These are phyloP conservation scores for Epichloe aotearoae DNA, from an alignment of 2,329 filamentous ascomycete genomes.

Conservation along the genomic window DNA sequence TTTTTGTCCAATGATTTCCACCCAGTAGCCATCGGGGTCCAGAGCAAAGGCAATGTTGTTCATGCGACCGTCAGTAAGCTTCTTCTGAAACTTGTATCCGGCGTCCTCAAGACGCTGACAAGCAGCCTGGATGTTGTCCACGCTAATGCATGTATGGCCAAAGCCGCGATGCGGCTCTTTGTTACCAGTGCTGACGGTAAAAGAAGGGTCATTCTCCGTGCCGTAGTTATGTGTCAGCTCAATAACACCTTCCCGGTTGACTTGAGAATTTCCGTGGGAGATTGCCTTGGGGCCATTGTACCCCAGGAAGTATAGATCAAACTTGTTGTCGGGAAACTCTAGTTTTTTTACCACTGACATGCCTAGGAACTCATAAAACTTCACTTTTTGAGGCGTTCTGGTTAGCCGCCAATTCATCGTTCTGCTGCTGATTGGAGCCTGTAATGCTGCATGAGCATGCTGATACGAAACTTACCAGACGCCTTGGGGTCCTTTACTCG, in stretches of 20 bases:
- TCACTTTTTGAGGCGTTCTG: slow-evolving; percentile 37
- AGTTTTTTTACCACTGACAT: slow-evolving; percentile 74
- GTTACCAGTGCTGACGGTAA: slow-evolving; percentile 79
- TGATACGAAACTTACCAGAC: slow-evolving; percentile 38
- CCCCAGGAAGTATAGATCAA: slow-evolving; percentile 89
- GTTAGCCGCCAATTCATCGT: background rate
- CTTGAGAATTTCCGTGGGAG: slow-evolving; percentile 57
- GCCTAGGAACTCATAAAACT: slow-evolving; percentile 89
- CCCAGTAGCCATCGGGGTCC: slow-evolving; percentile 80
- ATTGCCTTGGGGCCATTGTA: slow-evolving; percentile 66
- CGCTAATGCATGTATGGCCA: slow-evolving; percentile 73
- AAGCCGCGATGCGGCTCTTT: slow-evolving; percentile 74
- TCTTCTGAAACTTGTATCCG: slow-evolving; percentile 92
- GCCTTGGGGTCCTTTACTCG: slow-evolving; percentile 88
- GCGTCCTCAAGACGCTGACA: slow-evolving; percentile 82
- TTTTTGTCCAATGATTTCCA: slow-evolving; percentile 68
- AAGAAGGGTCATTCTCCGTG: slow-evolving; percentile 72
- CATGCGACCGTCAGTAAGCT: slow-evolving; percentile 78
- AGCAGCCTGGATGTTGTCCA: slow-evolving; percentile 76
- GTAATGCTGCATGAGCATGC: too few species aligned
- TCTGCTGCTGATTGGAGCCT: background rate
- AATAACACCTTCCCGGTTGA: slow-evolving; percentile 79
- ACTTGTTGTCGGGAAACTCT: slow-evolving; percentile 74
- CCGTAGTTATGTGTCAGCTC: slow-evolving; percentile 81
- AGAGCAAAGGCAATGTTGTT: slow-evolving; percentile 78